phyloP scores from a whole-genome alignment of 345 rosid genomes.

The Firmiana major region DNA sequence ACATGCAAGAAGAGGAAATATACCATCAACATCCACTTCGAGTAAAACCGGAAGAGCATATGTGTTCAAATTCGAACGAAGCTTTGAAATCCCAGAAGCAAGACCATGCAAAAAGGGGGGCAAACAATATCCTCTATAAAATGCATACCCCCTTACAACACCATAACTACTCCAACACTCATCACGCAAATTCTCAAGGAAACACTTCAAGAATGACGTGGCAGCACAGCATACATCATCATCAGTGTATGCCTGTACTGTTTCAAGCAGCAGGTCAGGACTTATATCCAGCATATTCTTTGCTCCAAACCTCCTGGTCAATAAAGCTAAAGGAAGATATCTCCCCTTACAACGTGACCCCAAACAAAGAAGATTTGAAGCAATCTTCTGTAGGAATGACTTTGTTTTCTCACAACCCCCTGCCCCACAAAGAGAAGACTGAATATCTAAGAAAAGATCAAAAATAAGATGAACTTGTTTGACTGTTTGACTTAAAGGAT shows the following conservation, averaged over 20 bases:
- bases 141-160: constrained; percentile 59
- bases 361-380: constrained; percentile 64
- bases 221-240: constrained; percentile 92
- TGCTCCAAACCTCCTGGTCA: constrained; percentile 87
- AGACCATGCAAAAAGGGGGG: constrained; percentile 77
- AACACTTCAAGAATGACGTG: constrained; percentile 86
- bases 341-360: constrained; percentile 93
- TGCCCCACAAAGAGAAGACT: constrained; percentile 46
- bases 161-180: constrained; percentile 85
- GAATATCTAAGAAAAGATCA: constrained; percentile 81
- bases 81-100: constrained; percentile 86
- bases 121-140: constrained; percentile 63
- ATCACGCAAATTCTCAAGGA: constrained; percentile 78
- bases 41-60: constrained; percentile 82
- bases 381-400: constrained; percentile 57
- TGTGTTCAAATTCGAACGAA: constrained; percentile 83
- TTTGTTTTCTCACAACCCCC: constrained; percentile 52
- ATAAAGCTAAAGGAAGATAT: constrained; percentile 76
- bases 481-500: constrained; percentile 92
- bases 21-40: constrained; percentile 77
- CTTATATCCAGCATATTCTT: constrained; percentile 60
- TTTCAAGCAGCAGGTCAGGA: constrained; percentile 59
- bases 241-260: constrained; percentile 64
- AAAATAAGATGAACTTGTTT: constrained; percentile 88
- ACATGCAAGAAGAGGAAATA: constrained; percentile 80